Percentiles rank a stretch among this genome's conserved stretches.
Evolutionary conservation across 768 basidiomycete genomes (phyloP).

Genomic region (Hericium erinaceus): DNA sequence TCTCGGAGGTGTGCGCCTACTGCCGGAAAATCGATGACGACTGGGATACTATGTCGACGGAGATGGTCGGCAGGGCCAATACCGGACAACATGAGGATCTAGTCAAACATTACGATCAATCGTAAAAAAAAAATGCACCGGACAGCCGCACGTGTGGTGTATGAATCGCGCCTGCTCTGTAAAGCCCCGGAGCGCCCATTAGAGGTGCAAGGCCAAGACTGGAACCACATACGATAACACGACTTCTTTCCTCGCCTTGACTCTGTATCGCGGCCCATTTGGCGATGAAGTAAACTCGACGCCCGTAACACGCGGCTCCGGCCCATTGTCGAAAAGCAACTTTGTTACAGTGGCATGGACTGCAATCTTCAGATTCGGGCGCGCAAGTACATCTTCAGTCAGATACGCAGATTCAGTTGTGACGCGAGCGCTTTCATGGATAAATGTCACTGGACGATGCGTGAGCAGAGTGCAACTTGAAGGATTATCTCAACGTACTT

Average conservation of each 20-base stretch:
- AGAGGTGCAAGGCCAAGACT: not conserved
- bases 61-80: slow-evolving; percentile 61
- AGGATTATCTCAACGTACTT: slow-evolving; percentile 14
- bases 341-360: slow-evolving; percentile 48
- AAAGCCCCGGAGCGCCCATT: not conserved
- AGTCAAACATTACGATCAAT: slow-evolving; percentile 1
- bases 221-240: slow-evolving; percentile 42
- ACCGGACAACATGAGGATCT: slow-evolving; percentile 68
- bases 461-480: slow-evolving; percentile 7
- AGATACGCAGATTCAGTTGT: slow-evolving; percentile 62
- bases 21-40: slow-evolving; percentile 55
- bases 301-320: slow-evolving; percentile 40
- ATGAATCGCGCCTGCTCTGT: slow-evolving; percentile 53
- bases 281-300: slow-evolving; percentile 42
- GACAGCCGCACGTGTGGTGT: slow-evolving; percentile 39
- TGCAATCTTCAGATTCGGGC: slow-evolving; percentile 58
- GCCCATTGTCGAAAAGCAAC: slow-evolving; percentile 36
- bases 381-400: slow-evolving; percentile 49
- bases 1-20: slow-evolving; percentile 71
- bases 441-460: slow-evolving; percentile 49
- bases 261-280: slow-evolving; percentile 34
- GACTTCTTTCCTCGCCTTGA: slow-evolving; percentile 47
- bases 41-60: slow-evolving; percentile 38
- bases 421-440: slow-evolving; percentile 44
- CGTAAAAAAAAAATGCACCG: not conserved